Percentiles rank a stretch among this genome's conserved stretches.
Evolutionary conservation across 805 yeast genomes (phyloP).

Genomic region (Kluyveromyces siamensis): DNA sequence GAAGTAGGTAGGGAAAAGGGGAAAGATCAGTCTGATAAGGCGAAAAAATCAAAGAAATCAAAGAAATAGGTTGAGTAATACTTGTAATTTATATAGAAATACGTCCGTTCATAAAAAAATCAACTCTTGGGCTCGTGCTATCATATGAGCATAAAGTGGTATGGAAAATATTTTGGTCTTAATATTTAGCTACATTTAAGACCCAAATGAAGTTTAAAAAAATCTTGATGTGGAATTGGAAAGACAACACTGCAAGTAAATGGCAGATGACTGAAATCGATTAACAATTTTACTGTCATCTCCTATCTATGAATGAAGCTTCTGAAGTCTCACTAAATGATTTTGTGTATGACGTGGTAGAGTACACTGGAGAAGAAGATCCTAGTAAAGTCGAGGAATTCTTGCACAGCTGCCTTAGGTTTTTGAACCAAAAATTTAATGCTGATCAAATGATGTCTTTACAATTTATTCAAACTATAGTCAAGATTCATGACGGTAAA

Average conservation of each 20-base stretch:
- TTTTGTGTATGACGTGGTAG: neutral
- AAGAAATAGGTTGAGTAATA: conserved; percentile 1
- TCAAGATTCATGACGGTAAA: neutral
- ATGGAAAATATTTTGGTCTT: no score
- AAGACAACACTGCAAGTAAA: neutral
- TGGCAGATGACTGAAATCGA: neutral
- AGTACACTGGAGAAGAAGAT: neutral
- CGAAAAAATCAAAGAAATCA: conserved; percentile 17
- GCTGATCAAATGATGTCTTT: neutral
- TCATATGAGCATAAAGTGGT: no score
- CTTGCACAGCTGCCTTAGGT: neutral
- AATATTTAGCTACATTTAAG: no score
- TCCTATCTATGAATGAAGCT: neutral
- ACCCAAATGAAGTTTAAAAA: neutral
- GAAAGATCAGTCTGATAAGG: conserved; percentile 13
- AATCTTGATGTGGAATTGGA: neutral
- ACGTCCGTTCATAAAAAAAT: no score
- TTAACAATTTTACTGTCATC: neutral
- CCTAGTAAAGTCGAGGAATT: neutral
- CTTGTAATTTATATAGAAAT: conserved; percentile 1
- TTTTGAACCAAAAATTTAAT: neutral
- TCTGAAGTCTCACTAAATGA: neutral
- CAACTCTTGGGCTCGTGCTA: no score
- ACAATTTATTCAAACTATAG: neutral
- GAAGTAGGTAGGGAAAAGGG: conserved; percentile 34